Evolutionary conservation across 73 alveolate species (phyloP), one percentile per base, ranked within the genome.

Genomic region (Paraurostyla sp.): DNA sequence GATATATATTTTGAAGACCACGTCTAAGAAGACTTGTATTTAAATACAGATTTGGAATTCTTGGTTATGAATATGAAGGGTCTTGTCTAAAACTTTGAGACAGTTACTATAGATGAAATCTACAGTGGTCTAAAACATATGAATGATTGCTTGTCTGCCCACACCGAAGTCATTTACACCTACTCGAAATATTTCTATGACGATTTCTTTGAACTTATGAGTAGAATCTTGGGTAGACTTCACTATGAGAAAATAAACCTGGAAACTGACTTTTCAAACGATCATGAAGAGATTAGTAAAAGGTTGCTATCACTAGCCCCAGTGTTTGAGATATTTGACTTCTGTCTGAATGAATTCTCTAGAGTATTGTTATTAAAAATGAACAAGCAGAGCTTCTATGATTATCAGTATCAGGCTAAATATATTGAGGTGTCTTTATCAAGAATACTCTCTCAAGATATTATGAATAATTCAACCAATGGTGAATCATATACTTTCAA

Each of bases 31-130:
- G 89, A 78, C 30, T 20, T n/a, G 46, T 78, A 78, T 33, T 16
- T 25, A 20, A 78, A 54, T 51, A 33, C 43, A 0, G 80, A 78
- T 35, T 54, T 78, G 62, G 89, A 78, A 51, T 78, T 30, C 62
- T 23, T 78, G 27, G 78, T 54, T 7, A 78, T 78, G 89, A 33
- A 51, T 2, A 16, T 78, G 89, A 50, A 52, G 32, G 89, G 89
- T 9, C n/a, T 52, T 13, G 40, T 78, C 42, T 29, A 78, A 35
- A 78, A 54, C 29, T 78, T 27, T 35, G 89, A 78, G 23, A 54
- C 89, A 20, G 35, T 78, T n/a, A 32, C 63, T 0, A 22, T 41
- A 18, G 40, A 51, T 0, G 32, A 49, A 32, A 15, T 78, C 29
- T 7, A 3, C 0, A 25, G 9, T 30, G 89, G 62, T 1, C 50